These are phyloP conservation scores for Pythium scleroteichum DNA, from an alignment of 352 stramenopile genomes.

Conservation along the genomic window DNA sequence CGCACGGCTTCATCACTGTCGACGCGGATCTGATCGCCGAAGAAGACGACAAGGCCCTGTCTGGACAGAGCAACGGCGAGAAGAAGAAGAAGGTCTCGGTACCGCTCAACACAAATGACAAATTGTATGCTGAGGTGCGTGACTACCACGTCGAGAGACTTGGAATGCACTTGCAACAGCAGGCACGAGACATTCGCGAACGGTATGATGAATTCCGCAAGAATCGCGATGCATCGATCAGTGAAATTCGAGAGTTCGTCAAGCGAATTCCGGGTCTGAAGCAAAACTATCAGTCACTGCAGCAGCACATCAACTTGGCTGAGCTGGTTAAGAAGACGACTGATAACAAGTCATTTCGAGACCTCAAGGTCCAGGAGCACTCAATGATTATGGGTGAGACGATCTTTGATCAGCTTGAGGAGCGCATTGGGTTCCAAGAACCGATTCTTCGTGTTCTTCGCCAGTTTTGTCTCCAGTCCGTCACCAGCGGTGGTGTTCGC, in stretches of 20 bases:
- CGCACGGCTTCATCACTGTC: slow-evolving; percentile 86
- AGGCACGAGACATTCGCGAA: slow-evolving; percentile 94
- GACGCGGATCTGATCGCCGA: slow-evolving; percentile 78
- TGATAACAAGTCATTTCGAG: slow-evolving; percentile 92
- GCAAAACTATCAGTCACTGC: slow-evolving; percentile 94
- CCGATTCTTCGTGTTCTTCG: slow-evolving; percentile 89
- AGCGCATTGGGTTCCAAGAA: slow-evolving; percentile 94
- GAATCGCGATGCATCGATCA: slow-evolving; percentile 95
- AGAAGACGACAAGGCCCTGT: slow-evolving; percentile 42
- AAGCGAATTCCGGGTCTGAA: slow-evolving; percentile 96
- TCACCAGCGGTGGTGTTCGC: slow-evolving; percentile 93
- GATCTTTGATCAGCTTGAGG: slow-evolving; percentile 95
- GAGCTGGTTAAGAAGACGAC: slow-evolving; percentile 95
- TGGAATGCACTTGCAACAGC: slow-evolving; percentile 95
- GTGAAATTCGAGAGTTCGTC: slow-evolving; percentile 98
- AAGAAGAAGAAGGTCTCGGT: slow-evolving; percentile 89
- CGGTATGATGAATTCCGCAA: slow-evolving; percentile 95
- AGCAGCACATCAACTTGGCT: slow-evolving; percentile 97
- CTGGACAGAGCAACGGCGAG: slow-evolving; percentile 30
- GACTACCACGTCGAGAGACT: slow-evolving; percentile 97
- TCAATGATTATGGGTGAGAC: slow-evolving; percentile 95
- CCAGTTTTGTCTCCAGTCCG: slow-evolving; percentile 93
- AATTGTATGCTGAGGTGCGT: slow-evolving; percentile 94
- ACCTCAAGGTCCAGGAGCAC: slow-evolving; percentile 95
- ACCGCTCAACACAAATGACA: slow-evolving; percentile 95